Evolutionary conservation across 495 filamentous ascomycete genomes (phyloP).

Genomic region (Tuber umbilicatum): DNA sequence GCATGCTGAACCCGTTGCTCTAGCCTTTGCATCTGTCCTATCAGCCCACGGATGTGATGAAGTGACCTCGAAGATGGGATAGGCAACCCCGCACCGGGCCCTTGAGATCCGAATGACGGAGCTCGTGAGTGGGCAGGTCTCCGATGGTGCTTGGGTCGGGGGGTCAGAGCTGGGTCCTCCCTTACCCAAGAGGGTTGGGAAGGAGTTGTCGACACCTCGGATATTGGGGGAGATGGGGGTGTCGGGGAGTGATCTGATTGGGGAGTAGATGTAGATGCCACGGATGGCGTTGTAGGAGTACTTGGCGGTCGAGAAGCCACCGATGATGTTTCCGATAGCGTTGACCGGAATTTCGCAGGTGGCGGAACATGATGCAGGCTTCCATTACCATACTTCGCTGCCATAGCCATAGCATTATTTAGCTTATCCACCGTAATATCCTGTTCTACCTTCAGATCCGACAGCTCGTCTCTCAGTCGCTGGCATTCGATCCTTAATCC

Average conservation of each 20-base stretch:
- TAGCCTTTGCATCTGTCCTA: constrained; percentile 92
- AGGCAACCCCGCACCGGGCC: constrained; percentile 45
- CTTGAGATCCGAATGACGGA: constrained; percentile 33
- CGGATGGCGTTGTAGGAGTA: constrained; percentile 52
- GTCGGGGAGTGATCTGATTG: constrained; percentile 50
- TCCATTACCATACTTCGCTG: constrained; percentile 47
- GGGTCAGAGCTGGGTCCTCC: constrained; percentile 47
- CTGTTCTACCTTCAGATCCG: constrained; percentile 86
- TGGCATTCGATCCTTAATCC: constrained; percentile 79
- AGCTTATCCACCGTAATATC: constrained; percentile 93
- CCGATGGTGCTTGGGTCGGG: constrained; percentile 43
- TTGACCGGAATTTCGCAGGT: constrained; percentile 44
- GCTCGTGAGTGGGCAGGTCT: constrained; percentile 40
- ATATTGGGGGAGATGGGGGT: constrained; percentile 58
- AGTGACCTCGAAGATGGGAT: constrained; percentile 78
- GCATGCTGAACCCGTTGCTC: constrained; percentile 92
- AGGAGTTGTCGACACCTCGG: constrained; percentile 66
- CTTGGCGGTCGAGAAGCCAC: constrained; percentile 36
- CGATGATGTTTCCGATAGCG: constrained; percentile 47
- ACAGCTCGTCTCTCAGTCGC: constrained; percentile 77
- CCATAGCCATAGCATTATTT: constrained; percentile 56
- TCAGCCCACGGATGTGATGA: constrained; percentile 83
- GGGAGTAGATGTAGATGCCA: constrained; percentile 63
- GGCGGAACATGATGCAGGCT: constrained; percentile 47
- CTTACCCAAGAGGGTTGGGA: constrained; percentile 45